Evolutionary conservation across 1,284 basidiomycete species (phyloP), one percentile per base, ranked within the genome.

Genomic region (Amylostereum areolatum): DNA sequence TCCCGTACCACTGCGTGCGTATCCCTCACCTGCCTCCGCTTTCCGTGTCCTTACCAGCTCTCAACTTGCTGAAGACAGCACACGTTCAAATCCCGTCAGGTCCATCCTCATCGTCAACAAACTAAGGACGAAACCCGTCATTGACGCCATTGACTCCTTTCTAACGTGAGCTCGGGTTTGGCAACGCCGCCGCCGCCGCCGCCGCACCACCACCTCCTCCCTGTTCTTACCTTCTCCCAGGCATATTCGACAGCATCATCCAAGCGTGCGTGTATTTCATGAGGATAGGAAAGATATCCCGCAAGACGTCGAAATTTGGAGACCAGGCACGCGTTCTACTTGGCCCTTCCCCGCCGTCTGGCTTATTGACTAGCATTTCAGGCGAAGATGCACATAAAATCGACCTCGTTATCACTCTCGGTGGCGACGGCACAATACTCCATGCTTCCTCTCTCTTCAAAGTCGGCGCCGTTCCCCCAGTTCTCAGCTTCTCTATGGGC

Each of bases 401-500:
- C 51, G 91, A 96, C 64, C 75, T 98, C 6, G 86, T 97, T 11
- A 81, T 98, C 31, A 97, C 95, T 0, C 69, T 98, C 1, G 95
- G 95, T 45, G 95, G 95, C 27, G 95, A 98, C 63, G 95, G 95
- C 2, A 97, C 96, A 2, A 95, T 98, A 45, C 76, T 98, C 3
- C 94, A 97, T 62, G 92, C 93, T 0, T 95, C 94, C 4, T 92
- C 92, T 27, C 71, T 98, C 5, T 98, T 98, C 66, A 89, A 86
- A 58, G 74, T 80, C 6, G 89, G 88, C 32, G 87, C 91, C 25
- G 94, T 97, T 10, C 95, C 95, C 1, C 95, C 96, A 0, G 94
- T 98, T 0, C 72, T 98, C 34, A 95, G 92, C 62, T 97, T 98
- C 68, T 94, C 90, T 0, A 92, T 97, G 89, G 96, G 95, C 5